These are phyloP conservation scores for Metschnikowia orientalis DNA, from an alignment of 805 yeast genomes.

Conservation along the genomic window DNA sequence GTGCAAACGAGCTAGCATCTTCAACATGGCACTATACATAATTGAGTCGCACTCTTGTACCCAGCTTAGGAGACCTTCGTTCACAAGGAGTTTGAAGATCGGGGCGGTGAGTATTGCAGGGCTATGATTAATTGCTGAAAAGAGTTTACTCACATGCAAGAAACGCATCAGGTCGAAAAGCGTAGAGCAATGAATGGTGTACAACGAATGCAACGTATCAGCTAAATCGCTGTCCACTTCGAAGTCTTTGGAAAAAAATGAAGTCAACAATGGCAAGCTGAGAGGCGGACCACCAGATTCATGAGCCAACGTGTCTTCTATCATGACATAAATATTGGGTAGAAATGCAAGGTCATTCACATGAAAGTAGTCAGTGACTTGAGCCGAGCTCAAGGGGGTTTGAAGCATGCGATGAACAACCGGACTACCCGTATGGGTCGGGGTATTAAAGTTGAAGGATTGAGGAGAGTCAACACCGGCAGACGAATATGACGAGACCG, in stretches of 20 bases:
- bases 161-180: constrained; percentile 63
- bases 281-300: constrained; percentile 17
- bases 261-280: constrained; percentile 36
- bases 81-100: constrained; percentile 52
- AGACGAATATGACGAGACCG: constrained; percentile 14
- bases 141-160: constrained; percentile 60
- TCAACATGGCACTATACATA: constrained; percentile 52
- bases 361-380: constrained; percentile 16
- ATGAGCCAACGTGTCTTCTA: constrained; percentile 17
- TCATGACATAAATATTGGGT: constrained; percentile 26
- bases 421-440: constrained; percentile 12
- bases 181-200: constrained; percentile 59
- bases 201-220: constrained; percentile 57
- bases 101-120: constrained; percentile 56
- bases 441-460: constrained; percentile 14
- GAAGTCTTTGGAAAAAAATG: constrained; percentile 40
- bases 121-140: constrained; percentile 50
- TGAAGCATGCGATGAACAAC: constrained; percentile 3
- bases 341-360: constrained; percentile 24
- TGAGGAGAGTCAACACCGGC: constrained; percentile 14
- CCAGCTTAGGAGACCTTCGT: constrained; percentile 54
- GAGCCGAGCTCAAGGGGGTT: constrained; percentile 20
- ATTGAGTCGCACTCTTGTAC: constrained; percentile 60
- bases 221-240: constrained; percentile 50
- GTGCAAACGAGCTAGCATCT: constrained; percentile 58